Conservation (phyloP, 805 yeast species). For the Metschnikowia lochheadii region DNA sequence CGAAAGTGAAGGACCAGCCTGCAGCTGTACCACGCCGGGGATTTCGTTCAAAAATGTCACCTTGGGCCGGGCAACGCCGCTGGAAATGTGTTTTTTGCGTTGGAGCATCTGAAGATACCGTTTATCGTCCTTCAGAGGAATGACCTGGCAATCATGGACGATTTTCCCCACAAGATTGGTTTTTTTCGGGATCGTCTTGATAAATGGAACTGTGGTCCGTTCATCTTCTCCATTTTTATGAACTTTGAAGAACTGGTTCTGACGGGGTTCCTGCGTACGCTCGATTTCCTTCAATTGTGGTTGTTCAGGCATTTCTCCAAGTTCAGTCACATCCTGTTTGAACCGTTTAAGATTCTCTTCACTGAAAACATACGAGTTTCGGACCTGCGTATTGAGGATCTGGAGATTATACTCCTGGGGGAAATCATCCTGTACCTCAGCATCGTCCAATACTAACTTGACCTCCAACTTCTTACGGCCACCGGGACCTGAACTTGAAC, state of each 20-base stretch:
- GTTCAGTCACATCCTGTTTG: constrained; percentile 45
- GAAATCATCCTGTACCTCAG: constrained; percentile 37
- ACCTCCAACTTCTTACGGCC: constrained; percentile 39
- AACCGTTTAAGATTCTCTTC: constrained; percentile 57
- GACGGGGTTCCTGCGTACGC: constrained; percentile 13
- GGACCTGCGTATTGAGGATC: constrained; percentile 72
- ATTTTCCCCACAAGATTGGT: constrained; percentile 84
- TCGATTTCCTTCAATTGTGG: constrained; percentile 41
- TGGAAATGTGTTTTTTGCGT: constrained; percentile 45
- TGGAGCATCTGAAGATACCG: constrained; percentile 61
- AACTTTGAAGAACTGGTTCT: constrained; percentile 24
- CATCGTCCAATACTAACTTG: constrained; percentile 48
- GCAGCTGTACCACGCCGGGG: constrained; percentile 85
- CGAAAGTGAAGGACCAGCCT: constrained; percentile 78
- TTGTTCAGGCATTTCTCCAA: constrained; percentile 50
- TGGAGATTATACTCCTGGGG: constrained; percentile 84
- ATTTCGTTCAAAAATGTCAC: constrained; percentile 71
- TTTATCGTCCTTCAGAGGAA: constrained; percentile 71
- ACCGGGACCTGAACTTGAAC: neutral
- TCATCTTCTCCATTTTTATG: constrained; percentile 28
- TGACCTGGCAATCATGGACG: constrained; percentile 86
- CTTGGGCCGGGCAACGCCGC: constrained; percentile 50
- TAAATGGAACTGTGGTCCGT: constrained; percentile 64
- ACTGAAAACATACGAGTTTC: constrained; percentile 81
- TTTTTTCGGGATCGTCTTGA: constrained; percentile 83